Evolutionary conservation across 257 asterid species (phyloP), one percentile per base, ranked within the genome.

Genomic region (Forsythia viridissima): DNA sequence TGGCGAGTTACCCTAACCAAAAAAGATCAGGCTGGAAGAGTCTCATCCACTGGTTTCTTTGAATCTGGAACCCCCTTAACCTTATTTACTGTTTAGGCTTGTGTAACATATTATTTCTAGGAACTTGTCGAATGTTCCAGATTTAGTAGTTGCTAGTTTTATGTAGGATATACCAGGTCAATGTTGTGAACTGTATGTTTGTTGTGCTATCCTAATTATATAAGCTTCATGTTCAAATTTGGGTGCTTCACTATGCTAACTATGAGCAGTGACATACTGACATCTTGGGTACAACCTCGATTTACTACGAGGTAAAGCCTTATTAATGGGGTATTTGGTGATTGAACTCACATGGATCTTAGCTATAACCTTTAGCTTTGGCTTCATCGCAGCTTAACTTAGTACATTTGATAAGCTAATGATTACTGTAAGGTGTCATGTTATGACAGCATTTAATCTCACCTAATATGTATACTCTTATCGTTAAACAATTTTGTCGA

Each of bases 11-110:
- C 65, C 39, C 38, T 5, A n/a, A 76, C 71, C 77, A 74, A 61
- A 72, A 34, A 77, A 76, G 76, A 80, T 79, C 66, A 73, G 85
- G 59, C 44, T 84, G 44, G 89, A 80, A 41, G 85, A 52, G 83
- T n/a, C 77, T 75, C 85, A 59, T 61, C 72, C 6, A 8, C 78
- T 80, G 78, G 73, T 74, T 77, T 48, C 18, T 61, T 83, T 30
- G 39, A 37, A 76, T 21, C 11, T 39, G 65, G 52, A 74, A 70
- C 76, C 69, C 76, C 67, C 65, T 6, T 69, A n/a, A 73, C 67
- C 65, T 6, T 69, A n/a, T 72, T n/a, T 57, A 66, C 63, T 30
- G 30, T 20, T 15, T 21, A 63, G 39, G 70, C 55, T 16, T 18
- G 72, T 83, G 82, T 61, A 72, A 68, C 21, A 10, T 55, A 21